Evolutionary conservation across 164 flowering plant genomes (phyloP), one percentile per base, ranked within the genome.

Genomic region (Akebia trifoliata): DNA sequence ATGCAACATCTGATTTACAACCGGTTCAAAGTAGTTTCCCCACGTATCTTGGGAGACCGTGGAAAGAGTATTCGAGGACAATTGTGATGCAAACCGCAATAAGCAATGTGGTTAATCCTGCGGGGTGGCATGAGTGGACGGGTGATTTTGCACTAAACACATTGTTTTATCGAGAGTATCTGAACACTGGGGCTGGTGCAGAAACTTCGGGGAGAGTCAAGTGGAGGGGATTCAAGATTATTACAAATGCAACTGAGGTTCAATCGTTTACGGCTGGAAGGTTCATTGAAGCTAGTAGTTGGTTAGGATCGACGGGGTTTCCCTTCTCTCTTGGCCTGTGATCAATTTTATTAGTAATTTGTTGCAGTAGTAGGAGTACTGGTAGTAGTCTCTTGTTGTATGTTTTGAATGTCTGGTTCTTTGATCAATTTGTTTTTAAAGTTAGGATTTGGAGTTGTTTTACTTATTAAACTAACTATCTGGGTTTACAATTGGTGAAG

Each of bases 61-160:
- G 93, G 96, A 85, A 79, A 65, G 75, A 75, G 43, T 82, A 85
- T 37, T 83, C 93, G 2, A 77, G 88, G 66, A 83, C 92, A 0
- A 76, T 85, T 11, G 20, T 83, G 2, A 83, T 88, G 88, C 83
- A 85, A 22, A 40, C 79, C 0, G 4, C 58, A 2, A 81, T 90
- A 7, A 65, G 69, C 1, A 65, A 82, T 25, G 84, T 87, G 35
- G 73, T 90, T 6, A 11, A 61, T 12, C 78, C 93, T 0, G 83
- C 69, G 0, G 97, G 97, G 3, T 90, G 97, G 95, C 72, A 64
- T 29, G 76, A 64, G 46, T 91, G 96, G 96, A 47, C 22, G 2
- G 98, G 95, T 1, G 57, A 34, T 18, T 84, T 81, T 34, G 94
- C 87, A 0, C 69, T 81, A 0, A 22, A 58, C 57, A 90, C 97